Conservation (phyloP, 495 filamentous ascomycete genomes). For the Neurospora sp. region DNA sequence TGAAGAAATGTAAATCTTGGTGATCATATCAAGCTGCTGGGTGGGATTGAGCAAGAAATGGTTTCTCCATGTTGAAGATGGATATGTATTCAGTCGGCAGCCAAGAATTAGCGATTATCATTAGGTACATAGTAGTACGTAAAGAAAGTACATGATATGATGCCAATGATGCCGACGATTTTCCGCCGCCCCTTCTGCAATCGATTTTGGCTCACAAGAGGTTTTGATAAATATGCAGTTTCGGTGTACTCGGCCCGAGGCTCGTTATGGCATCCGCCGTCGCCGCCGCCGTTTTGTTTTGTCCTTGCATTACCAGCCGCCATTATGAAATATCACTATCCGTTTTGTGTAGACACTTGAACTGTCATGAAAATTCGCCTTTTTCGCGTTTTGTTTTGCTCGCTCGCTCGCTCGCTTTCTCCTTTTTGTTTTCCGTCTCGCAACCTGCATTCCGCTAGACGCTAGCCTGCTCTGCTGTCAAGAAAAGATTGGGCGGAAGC, state of each 20-base stretch:
- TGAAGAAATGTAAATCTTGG: neutral
- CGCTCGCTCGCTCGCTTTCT: neutral
- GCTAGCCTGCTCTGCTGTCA: neutral
- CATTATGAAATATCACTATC: neutral
- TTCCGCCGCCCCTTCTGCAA: neutral
- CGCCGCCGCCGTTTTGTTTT: neutral
- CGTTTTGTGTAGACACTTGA: neutral
- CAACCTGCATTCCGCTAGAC: neutral
- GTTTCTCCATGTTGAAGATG: neutral
- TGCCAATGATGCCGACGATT: too few species aligned
- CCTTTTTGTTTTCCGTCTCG: neutral
- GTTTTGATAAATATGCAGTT: neutral
- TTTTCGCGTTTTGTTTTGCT: neutral
- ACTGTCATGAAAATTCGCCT: neutral
- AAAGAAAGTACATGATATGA: neutral
- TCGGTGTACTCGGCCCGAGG: neutral
- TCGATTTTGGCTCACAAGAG: neutral
- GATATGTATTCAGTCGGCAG: neutral
- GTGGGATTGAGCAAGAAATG: too few species aligned
- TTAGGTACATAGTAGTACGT: neutral
- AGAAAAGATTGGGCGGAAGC: neutral
- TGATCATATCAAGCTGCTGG: neutral
- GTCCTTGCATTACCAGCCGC: neutral
- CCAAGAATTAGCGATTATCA: neutral
- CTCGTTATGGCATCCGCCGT: neutral